These are phyloP conservation scores for Pichia rugopelliculosa DNA, from an alignment of 805 yeast genomes.

Conservation along the genomic window DNA sequence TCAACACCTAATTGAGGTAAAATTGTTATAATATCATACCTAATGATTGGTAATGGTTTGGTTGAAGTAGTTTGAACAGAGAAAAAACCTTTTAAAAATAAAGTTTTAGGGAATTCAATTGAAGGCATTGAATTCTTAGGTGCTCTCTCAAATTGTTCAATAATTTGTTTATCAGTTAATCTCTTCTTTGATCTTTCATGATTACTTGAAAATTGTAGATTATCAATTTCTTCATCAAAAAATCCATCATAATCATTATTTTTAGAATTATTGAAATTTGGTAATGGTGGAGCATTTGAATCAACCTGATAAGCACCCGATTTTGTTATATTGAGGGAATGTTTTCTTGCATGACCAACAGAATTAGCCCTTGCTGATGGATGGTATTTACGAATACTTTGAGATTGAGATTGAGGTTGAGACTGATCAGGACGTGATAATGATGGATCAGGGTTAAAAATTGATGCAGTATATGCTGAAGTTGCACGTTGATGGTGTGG, in stretches of 20 bases:
- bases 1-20: constrained; percentile 70
- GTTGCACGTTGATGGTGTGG: constrained; percentile 31
- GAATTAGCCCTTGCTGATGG: constrained; percentile 88
- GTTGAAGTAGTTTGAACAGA: constrained; percentile 93
- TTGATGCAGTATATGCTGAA: constrained; percentile 31
- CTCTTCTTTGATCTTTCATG: constrained; percentile 24
- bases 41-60: constrained; percentile 79
- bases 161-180: constrained; percentile 41
- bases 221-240: constrained; percentile 46
- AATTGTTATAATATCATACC: constrained; percentile 75
- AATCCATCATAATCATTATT: constrained; percentile 45
- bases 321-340: constrained; percentile 36
- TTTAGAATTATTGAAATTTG: constrained; percentile 27
- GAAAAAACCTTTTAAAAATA: constrained; percentile 87
- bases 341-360: constrained; percentile 70
- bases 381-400: constrained; percentile 34
- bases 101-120: constrained; percentile 84
- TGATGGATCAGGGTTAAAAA: constrained; percentile 16
- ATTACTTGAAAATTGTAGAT: constrained; percentile 23
- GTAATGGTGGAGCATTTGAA: constrained; percentile 37
- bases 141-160: constrained; percentile 42
- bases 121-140: constrained; percentile 84
- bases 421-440: background rate
- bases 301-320: constrained; percentile 13
- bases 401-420: constrained; percentile 7